Evolutionary conservation across 495 filamentous ascomycete species (phyloP).

Genomic region (Annulohypoxylon maeteangense): DNA sequence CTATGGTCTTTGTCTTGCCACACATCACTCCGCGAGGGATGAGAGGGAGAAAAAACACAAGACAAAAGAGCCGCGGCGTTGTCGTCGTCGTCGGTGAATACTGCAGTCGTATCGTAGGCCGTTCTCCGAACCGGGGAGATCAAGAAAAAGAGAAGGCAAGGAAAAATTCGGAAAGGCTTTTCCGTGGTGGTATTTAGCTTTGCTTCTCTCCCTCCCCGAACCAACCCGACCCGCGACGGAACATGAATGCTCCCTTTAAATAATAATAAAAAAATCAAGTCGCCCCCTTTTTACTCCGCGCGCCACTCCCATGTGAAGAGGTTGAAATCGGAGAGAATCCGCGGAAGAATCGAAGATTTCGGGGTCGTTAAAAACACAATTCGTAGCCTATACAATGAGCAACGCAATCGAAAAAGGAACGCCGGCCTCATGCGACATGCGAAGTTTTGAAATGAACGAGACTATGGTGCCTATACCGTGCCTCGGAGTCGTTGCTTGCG

Average conservation of each 20-base stretch:
- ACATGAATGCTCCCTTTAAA: neutral
- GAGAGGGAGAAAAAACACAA: neutral
- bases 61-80: neutral
- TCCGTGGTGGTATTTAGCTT: constrained; percentile 14
- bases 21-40: constrained; percentile 5
- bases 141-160: neutral
- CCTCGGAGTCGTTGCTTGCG: constrained; percentile 67
- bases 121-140: constrained; percentile 11
- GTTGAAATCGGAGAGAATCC: neutral
- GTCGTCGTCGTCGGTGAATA: constrained; percentile 17
- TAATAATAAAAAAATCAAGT: constrained; percentile 4
- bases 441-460: constrained; percentile 22
- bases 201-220: constrained; percentile 7
- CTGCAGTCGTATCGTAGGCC: constrained; percentile 15
- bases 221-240: constrained; percentile 8
- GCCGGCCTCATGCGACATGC: constrained; percentile 38
- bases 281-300: constrained; percentile 25
- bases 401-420: constrained; percentile 28
- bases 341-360: neutral
- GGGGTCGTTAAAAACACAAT: constrained; percentile 24
- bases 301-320: constrained; percentile 26
- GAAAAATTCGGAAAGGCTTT: neutral
- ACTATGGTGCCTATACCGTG: constrained; percentile 43
- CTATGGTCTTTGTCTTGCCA: constrained; percentile 1
- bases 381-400: constrained; percentile 42